A percentile compares a stretch with the other conserved stretches of the same genome.
Conservation (phyloP, 345 rosid genomes). For the Ailanthus altissimus region DNA sequence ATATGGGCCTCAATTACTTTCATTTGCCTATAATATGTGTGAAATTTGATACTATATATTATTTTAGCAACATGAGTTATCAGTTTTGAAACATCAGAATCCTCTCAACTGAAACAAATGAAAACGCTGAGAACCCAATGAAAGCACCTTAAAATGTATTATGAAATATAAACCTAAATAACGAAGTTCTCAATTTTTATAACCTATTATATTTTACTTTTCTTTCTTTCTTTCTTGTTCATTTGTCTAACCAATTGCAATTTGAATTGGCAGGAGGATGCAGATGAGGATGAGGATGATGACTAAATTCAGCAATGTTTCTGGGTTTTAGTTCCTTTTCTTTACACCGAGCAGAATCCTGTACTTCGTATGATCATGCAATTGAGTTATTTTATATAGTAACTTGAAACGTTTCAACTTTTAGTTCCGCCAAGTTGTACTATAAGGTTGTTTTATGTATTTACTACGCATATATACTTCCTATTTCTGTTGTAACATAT, state of each 20-base stretch:
- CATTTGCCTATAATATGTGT: not conserved
- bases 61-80: not conserved
- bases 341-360: not conserved
- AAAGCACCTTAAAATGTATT: not conserved
- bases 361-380: slow-evolving; percentile 16
- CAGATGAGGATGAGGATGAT: slow-evolving; percentile 24
- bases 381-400: not conserved
- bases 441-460: slow-evolving; percentile 9
- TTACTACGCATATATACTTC: not conserved
- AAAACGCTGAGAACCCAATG: not conserved
- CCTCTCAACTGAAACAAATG: not conserved
- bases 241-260: not conserved
- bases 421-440: not conserved
- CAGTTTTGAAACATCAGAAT: not conserved
- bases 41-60: not conserved
- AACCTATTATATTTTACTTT: not conserved
- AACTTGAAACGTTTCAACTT: slow-evolving; percentile 6
- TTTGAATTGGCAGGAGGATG: slow-evolving; percentile 24
- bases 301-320: slow-evolving; percentile 6
- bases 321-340: not conserved
- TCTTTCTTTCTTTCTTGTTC: not conserved
- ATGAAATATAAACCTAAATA: not conserved
- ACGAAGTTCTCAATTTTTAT: no score
- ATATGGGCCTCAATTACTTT: no score
- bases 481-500: not conserved